Conservation (phyloP, 129 eudicot species). For the Flaveria robusta region DNA sequence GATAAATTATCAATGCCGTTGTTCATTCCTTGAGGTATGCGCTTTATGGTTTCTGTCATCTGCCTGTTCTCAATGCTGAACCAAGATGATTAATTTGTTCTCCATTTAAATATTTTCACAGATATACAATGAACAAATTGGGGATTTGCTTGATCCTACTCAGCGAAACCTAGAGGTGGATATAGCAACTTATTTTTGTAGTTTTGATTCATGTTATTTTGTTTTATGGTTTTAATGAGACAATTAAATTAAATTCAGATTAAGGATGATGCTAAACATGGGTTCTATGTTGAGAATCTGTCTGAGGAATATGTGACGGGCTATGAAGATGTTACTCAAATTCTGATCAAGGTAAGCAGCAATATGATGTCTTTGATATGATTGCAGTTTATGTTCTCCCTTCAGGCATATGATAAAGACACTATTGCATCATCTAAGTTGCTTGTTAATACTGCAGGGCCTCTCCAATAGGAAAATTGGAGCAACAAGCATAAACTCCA, state of each 20-base stretch:
- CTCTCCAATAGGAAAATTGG: constrained; percentile 88
- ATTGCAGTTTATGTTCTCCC: not conserved
- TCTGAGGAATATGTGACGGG: constrained; percentile 81
- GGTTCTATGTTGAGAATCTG: constrained; percentile 87
- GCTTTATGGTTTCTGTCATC: not conserved
- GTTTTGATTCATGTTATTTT: constrained; percentile 3
- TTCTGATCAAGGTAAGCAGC: constrained; percentile 72
- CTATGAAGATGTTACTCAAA: constrained; percentile 84
- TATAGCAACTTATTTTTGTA: not conserved
- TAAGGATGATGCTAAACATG: constrained; percentile 77
- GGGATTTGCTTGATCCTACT: constrained; percentile 94
- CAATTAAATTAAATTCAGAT: constrained; percentile 52
- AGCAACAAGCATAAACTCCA: constrained; percentile 79
- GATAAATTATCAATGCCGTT: constrained; percentile 82
- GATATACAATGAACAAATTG: constrained; percentile 89
- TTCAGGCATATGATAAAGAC: not conserved
- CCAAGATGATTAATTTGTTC: not conserved
- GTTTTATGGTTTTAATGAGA: constrained; percentile 18
- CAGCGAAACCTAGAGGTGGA: constrained; percentile 79
- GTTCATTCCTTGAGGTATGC: constrained; percentile 95
- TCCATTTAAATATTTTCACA: constrained; percentile 29
- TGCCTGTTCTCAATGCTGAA: constrained; percentile 10
- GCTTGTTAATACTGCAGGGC: constrained; percentile 63
- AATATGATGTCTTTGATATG: not conserved
- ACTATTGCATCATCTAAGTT: not conserved